Evolutionary conservation across 1,139 yeast genomes (phyloP).

Genomic region (Arxiozyma slooffiae): DNA sequence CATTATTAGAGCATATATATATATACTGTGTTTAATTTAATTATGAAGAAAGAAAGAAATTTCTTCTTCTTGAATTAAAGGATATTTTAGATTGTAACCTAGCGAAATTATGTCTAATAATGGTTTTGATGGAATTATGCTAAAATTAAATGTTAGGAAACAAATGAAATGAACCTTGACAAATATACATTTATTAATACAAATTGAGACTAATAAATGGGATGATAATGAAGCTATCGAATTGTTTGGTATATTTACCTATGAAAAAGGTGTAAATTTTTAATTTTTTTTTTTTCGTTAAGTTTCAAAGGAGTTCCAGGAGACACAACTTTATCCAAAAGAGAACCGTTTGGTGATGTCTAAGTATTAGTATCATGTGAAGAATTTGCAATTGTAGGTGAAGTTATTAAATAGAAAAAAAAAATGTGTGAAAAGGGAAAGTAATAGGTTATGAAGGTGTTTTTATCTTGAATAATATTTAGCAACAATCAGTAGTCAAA

Average conservation of each 20-base stretch:
- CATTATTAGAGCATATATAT: constrained; percentile 29
- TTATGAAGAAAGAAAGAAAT: constrained; percentile 38
- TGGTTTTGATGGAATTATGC: constrained; percentile 36
- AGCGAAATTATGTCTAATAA: constrained; percentile 42
- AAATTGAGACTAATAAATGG: constrained; percentile 32
- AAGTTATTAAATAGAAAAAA: neutral
- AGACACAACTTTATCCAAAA: neutral
- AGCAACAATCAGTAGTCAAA: too few relatives aligned
- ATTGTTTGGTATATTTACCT: neutral
- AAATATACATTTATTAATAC: constrained; percentile 33
- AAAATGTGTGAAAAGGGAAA: too few relatives aligned
- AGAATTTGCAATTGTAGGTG: neutral
- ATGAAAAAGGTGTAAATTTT: neutral
- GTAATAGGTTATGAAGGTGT: too few relatives aligned
- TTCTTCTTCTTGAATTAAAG: constrained; percentile 40
- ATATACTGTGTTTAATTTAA: constrained; percentile 32
- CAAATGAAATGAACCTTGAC: constrained; percentile 34
- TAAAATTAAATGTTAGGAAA: constrained; percentile 41
- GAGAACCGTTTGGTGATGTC: neutral
- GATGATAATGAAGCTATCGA: constrained; percentile 22
- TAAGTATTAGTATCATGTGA: neutral
- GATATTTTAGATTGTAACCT: constrained; percentile 43
- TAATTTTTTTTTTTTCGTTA: too few relatives aligned
- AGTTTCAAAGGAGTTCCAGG: neutral
- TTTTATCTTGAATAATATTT: too few relatives aligned